Conservation (phyloP, 139 green algal species). For the Zygnema cylindricum region DNA sequence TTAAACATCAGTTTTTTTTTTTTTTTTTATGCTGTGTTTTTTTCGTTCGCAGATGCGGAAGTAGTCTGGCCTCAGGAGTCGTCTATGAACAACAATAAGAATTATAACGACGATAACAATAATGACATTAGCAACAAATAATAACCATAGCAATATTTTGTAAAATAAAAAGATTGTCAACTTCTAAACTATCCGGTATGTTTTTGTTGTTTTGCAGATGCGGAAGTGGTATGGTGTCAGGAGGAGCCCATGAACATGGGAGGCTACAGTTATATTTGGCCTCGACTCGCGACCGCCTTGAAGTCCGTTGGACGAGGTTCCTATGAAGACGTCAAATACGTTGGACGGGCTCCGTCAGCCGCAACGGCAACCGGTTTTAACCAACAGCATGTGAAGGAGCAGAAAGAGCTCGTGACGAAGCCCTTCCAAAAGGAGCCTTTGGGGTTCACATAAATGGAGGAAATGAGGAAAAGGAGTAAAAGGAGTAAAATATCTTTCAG, state of each 20-base stretch:
- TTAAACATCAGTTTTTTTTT: no score
- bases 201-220: constrained; percentile 39
- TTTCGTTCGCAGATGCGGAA: constrained; percentile 62
- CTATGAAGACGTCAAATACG: constrained; percentile 57
- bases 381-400: constrained; percentile 28
- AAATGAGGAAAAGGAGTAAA: no score
- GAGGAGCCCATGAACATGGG: constrained; percentile 99
- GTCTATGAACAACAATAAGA: constrained; percentile 99
- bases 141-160: no score
- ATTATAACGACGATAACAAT: no score
- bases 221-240: constrained; percentile 87
- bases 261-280: constrained; percentile 85
- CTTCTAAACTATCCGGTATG: no score
- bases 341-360: constrained; percentile 54
- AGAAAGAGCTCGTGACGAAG: constrained; percentile 51
- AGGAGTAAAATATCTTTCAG: no score
- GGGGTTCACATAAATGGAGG: no score
- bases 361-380: constrained; percentile 60
- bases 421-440: constrained; percentile 44
- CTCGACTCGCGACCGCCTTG: constrained; percentile 83
- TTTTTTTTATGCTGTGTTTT: no score
- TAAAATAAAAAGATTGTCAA: no score
- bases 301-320: constrained; percentile 37
- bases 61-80: constrained; percentile 94
- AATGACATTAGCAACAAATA: no score